These are phyloP conservation scores for Zychaea mexicana DNA, from an alignment of 371 early-diverging fungal species.

Conservation along the genomic window DNA sequence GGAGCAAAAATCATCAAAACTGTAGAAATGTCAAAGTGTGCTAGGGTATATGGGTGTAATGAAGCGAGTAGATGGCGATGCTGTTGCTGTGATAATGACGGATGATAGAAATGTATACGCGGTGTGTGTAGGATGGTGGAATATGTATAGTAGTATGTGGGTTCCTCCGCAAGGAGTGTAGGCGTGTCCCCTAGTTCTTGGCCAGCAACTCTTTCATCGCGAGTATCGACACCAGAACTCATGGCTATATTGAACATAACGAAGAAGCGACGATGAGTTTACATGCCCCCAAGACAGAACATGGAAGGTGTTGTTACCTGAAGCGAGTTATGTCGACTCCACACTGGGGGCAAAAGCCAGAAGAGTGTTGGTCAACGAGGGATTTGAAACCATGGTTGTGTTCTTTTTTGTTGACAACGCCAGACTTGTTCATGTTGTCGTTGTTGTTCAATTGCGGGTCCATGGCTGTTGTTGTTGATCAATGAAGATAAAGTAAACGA, in stretches of 20 bases:
- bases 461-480: too few species aligned
- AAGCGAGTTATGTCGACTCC: slow-evolving; percentile 15
- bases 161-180: too few species aligned
- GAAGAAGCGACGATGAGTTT: too few species aligned
- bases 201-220: slow-evolving; percentile 64
- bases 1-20: background rate
- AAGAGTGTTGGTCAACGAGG: background rate
- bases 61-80: background rate
- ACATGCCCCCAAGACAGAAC: too few species aligned
- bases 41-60: background rate
- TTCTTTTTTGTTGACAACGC: background rate
- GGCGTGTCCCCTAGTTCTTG: too few species aligned
- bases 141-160: slow-evolving; percentile 71
- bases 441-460: too few species aligned
- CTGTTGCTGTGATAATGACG: background rate
- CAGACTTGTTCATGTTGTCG: too few species aligned
- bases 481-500: too few species aligned
- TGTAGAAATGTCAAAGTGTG: too few species aligned
- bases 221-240: slow-evolving; percentile 16
- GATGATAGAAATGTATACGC: background rate
- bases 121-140: background rate
- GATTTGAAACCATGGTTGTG: background rate
- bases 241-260: slow-evolving; percentile 7
- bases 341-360: slow-evolving; percentile 7
- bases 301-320: too few species aligned